Evolutionary conservation across 1,284 basidiomycete species (phyloP), one percentile per base, ranked within the genome.

Genomic region (Cutaneotrichosporon sp.): DNA sequence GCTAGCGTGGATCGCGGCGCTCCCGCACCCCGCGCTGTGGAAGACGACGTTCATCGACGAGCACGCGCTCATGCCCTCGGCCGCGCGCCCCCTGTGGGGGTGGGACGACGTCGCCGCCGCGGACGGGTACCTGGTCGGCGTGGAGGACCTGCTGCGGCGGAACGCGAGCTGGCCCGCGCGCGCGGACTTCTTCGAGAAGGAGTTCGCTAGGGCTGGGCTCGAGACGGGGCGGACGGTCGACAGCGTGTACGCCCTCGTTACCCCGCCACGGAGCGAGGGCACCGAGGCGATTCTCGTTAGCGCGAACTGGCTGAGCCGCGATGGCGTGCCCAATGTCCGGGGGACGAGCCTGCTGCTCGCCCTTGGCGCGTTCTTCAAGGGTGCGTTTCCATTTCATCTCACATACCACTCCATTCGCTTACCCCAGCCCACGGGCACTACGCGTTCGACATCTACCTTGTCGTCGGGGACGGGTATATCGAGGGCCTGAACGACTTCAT

Each of bases 401-500:
- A n/a, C n/a, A n/a, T n/a, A n/a, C n/a, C n/a, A n/a, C n/a, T n/a
- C n/a, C n/a, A n/a, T n/a, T n/a, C n/a, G n/a, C n/a, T n/a, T n/a
- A n/a, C n/a, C n/a, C n/a, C 67, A 95, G 93, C 84, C 29, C 90
- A 92, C 70, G 92, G 92, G 34, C 83, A 92, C 58, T 97, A 94
- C 93, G 90, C 92, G 0, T 95, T 94, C 75, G 95, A 99, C 70
- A 83, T 99, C 60, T 82, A 98, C 27, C 90, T 99, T 66, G 87
- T 99, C 29, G 81, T 98, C 63, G 89, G 89, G 54, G 95, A 98
- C 67, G 92, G 88, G 1, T 87, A 95, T 74, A 77, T 94, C 31
- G 89, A 93, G 54, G 97, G 97, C 3, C 89, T 94, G 83, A 89
- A 97, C 64, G 94, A 92, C 1, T 99, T 92, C 88, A 82, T 97